Evolutionary conservation across 192 early-diverging fungal genomes (phyloP).

Genomic region (Coemansia sp.): DNA sequence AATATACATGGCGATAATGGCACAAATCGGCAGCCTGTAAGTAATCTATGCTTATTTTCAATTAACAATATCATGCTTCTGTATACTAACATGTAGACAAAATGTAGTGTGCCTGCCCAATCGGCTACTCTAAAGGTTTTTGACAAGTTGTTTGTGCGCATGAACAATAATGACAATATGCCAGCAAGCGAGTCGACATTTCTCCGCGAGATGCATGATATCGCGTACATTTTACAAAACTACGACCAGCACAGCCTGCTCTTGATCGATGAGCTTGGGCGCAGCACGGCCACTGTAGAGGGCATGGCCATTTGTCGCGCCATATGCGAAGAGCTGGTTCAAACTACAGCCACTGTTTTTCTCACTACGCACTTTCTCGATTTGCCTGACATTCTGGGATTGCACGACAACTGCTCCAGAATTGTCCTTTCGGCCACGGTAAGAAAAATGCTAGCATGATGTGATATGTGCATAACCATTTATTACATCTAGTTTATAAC

Average conservation of each 20-base stretch:
- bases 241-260: constrained; percentile 68
- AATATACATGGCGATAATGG: constrained; percentile 74
- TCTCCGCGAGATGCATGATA: constrained; percentile 85
- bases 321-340: constrained; percentile 67
- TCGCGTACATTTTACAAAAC: constrained; percentile 75
- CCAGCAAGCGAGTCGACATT: constrained; percentile 71
- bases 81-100: too few species aligned
- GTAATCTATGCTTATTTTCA: too few species aligned
- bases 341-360: constrained; percentile 59
- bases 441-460: neutral
- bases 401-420: constrained; percentile 52
- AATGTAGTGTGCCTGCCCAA: constrained; percentile 72
- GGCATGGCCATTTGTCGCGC: constrained; percentile 72
- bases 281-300: constrained; percentile 56
- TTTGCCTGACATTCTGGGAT: constrained; percentile 54
- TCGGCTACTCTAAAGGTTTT: constrained; percentile 71
- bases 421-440: constrained; percentile 26
- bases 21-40: constrained; percentile 82
- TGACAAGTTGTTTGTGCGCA: constrained; percentile 73
- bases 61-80: too few species aligned
- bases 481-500: too few species aligned
- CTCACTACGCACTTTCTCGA: constrained; percentile 81
- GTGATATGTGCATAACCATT: neutral
- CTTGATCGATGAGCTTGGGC: constrained; percentile 89
- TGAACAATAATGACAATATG: constrained; percentile 68